phyloP scores from a whole-genome alignment of 2,329 filamentous ascomycete genomes.

The Curvularia eragrostidis region DNA sequence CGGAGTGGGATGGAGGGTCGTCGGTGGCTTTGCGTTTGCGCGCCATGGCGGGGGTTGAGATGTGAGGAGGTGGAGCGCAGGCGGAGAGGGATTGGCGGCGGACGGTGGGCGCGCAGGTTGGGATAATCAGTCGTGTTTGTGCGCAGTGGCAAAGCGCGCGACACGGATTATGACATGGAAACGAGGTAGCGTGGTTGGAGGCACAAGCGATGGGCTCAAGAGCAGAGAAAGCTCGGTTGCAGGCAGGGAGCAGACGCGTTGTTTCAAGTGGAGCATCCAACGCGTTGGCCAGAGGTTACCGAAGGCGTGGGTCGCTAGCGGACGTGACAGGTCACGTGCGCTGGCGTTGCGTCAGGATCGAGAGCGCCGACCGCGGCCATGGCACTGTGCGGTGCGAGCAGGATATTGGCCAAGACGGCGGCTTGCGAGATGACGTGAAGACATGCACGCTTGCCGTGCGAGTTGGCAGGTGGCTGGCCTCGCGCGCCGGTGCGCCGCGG shows the following conservation, averaged over 20 bases:
- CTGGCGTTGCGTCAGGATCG: not conserved
- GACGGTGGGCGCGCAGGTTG: not conserved
- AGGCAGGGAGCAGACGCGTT: constrained; percentile 8
- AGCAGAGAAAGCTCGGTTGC: not conserved
- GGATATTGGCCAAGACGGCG: not conserved
- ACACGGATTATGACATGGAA: not conserved
- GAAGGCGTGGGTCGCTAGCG: not conserved
- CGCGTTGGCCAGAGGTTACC: constrained; percentile 8
- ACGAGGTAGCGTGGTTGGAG: not conserved
- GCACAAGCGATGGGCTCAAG: not conserved
- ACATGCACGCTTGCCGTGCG: not conserved
- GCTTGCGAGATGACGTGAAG: not conserved
- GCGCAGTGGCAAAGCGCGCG: constrained; percentile 1
- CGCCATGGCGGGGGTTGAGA: constrained; percentile 8
- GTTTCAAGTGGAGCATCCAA: constrained; percentile 3
- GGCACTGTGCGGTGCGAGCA: not conserved
- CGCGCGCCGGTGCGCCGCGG: not conserved
- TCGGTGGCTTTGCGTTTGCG: constrained; percentile 12
- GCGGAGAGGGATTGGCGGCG: not conserved
- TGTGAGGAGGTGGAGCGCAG: not conserved
- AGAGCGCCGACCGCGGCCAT: not conserved
- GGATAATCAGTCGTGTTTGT: not conserved
- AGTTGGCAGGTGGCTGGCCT: not conserved
- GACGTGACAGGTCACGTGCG: constrained; percentile 1
- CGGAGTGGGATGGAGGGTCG: not conserved